Base-by-base conservation (phyloP, 495 filamentous ascomycete species). In the Penicillium cinerascens region DNA sequence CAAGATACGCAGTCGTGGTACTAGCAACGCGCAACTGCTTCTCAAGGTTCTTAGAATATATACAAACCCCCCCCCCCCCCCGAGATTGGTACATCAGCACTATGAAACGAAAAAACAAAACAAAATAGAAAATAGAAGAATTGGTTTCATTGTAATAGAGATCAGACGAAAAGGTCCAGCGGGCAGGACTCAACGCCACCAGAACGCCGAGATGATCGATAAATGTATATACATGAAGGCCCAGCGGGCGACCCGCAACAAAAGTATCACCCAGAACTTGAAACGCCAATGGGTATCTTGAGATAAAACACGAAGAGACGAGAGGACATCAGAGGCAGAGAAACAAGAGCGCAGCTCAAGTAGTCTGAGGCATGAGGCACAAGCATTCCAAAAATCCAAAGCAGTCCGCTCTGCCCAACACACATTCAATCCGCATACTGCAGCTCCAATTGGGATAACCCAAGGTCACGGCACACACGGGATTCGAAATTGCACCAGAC, bases 281-380 rank as follows among this genome's bases (percentile, higher is more conserved):
- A 41, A 63, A 67, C 62, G 59, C 62, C 54, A 51, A 60, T 65
- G 63, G 63, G 63, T 66, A 66, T 66, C 63, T 58, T 56, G 47
- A 56, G 47, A 47, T 22, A 47, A 54, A 29, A 42, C 38, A 51
- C 38, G 27, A 49, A 49, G 48, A 44, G 33, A 36, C 36, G 33
- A 18, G 37, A 52, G 23, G 37, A 53, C 29, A 22, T 23, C 35
- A 52, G n/a, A n/a, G 27, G 23, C 4, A 42, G 17, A n/a, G 16
- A 39, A 8, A 20, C 23, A 16, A 43, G 25, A 7, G 26, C 41
- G 35, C 29, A 42, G 21, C 45, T 20, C 27, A 25, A 4, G 43
- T 5, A 35, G 6, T 22, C 37, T 15, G 37, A n/a, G 17, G 25
- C 29, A 15, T 15, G 37, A n/a, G 17, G 25, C 29, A 15, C 10